A percentile compares a stretch with the other conserved stretches of the same genome.
phyloP scores from a whole-genome alignment of 2,329 filamentous ascomycete genomes.

The Berkeleyomyces basicola region DNA sequence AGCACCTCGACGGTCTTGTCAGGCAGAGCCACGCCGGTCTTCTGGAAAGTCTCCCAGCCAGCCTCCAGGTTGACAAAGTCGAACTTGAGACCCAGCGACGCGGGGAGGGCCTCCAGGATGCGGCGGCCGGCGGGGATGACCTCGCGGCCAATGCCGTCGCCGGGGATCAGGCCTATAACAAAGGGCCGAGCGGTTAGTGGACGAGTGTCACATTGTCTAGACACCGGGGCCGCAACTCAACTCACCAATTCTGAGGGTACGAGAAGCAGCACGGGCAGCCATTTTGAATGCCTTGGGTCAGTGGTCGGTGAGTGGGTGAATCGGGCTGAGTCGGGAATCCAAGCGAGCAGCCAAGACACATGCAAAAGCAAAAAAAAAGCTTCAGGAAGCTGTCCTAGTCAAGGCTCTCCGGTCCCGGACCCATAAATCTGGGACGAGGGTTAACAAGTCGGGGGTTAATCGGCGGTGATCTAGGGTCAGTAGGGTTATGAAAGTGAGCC shows the following conservation, averaged over 20 bases:
- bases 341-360: no score
- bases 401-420: slow-evolving; percentile 3
- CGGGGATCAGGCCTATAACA: slow-evolving; percentile 70
- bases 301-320: background rate
- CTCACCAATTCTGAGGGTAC: slow-evolving; percentile 46
- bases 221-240: background rate
- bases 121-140: slow-evolving; percentile 90
- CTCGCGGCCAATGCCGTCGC: slow-evolving; percentile 95
- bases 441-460: background rate
- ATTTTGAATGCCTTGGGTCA: slow-evolving; percentile 23
- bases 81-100: slow-evolving; percentile 86
- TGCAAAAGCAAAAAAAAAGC: background rate
- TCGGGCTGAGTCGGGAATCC: no score
- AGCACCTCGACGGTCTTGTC: slow-evolving; percentile 83
- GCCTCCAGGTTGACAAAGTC: slow-evolving; percentile 86
- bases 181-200: background rate
- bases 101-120: slow-evolving; percentile 78
- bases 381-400: background rate
- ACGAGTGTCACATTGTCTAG: background rate
- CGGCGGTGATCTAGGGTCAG: background rate
- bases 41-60: slow-evolving; percentile 84
- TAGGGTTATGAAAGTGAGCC: background rate
- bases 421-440: background rate
- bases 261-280: slow-evolving; percentile 35
- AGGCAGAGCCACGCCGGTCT: slow-evolving; percentile 73